Conservation (phyloP, 371 early-diverging fungal species). For the Rhizopus stolonifer region DNA sequence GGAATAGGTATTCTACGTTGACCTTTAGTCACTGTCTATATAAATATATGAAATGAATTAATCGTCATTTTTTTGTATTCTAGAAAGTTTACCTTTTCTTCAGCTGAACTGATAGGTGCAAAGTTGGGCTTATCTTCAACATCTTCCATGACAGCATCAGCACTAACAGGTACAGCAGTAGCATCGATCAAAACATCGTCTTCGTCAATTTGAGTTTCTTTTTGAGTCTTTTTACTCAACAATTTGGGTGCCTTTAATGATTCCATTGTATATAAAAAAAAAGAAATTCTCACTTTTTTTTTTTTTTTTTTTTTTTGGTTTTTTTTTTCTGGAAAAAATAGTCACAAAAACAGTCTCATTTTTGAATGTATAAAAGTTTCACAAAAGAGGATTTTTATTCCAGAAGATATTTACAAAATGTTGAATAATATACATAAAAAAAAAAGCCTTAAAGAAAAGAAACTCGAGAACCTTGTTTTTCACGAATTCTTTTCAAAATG, state of each 20-base stretch:
- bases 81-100: slow-evolving; percentile 35
- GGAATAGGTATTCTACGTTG: slow-evolving; percentile 89
- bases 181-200: slow-evolving; percentile 67
- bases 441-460: slow-evolving; percentile 14
- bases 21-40: slow-evolving; percentile 49
- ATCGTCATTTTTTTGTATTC: not conserved
- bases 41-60: too few species aligned
- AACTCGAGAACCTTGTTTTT: slow-evolving; percentile 41
- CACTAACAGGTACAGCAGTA: slow-evolving; percentile 51
- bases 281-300: not conserved
- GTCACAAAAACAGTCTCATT: not conserved
- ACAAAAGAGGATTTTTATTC: too few species aligned
- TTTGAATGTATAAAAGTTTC: too few species aligned
- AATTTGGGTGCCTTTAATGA: slow-evolving; percentile 59
- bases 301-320: not conserved
- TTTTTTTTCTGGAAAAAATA: not conserved
- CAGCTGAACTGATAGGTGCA: slow-evolving; percentile 38
- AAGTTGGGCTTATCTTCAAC: slow-evolving; percentile 34
- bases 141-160: slow-evolving; percentile 56
- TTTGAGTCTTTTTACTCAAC: slow-evolving; percentile 49
- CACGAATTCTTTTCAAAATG: slow-evolving; percentile 77
- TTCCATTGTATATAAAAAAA: slow-evolving; percentile 34
- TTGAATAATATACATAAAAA: too few species aligned
- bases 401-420: too few species aligned
- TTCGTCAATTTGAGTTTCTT: slow-evolving; percentile 41